phyloP scores from a whole-genome alignment of 768 basidiomycete species.

The Pleurotus tuoliensis region DNA sequence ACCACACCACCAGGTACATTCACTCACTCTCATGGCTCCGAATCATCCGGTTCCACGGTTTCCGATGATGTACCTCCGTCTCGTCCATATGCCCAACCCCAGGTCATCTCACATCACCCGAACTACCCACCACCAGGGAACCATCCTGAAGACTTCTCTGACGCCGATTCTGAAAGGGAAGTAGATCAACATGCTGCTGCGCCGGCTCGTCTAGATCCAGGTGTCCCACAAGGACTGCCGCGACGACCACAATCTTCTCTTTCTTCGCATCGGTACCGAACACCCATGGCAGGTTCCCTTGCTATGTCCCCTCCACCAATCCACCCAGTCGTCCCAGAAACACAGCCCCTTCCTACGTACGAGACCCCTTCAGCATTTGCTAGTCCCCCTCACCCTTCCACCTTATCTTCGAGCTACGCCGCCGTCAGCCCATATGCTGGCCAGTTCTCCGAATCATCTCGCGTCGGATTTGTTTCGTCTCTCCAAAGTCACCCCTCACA shows the following conservation, averaged over 20 bases:
- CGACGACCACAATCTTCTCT: slow-evolving; percentile 67
- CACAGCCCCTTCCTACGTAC: slow-evolving; percentile 70
- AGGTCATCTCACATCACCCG: slow-evolving; percentile 16
- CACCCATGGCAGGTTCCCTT: slow-evolving; percentile 63
- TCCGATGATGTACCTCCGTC: slow-evolving; percentile 38
- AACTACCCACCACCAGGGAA: slow-evolving; percentile 27
- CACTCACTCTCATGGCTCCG: slow-evolving; percentile 50
- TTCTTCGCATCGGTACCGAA: slow-evolving; percentile 75
- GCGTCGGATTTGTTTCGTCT: slow-evolving; percentile 32
- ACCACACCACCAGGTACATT: slow-evolving; percentile 31
- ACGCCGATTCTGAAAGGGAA: slow-evolving; percentile 50
- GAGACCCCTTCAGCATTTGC: slow-evolving; percentile 75
- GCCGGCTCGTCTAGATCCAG: slow-evolving; percentile 18
- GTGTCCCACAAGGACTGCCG: slow-evolving; percentile 32
- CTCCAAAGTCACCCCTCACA: slow-evolving; percentile 32
- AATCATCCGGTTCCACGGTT: slow-evolving; percentile 62
- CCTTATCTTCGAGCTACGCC: slow-evolving; percentile 33
- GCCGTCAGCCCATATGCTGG: slow-evolving; percentile 32
- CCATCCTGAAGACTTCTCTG: slow-evolving; percentile 23
- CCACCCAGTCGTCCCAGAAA: slow-evolving; percentile 43
- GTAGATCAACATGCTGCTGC: slow-evolving; percentile 36
- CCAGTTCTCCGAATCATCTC: slow-evolving; percentile 35
- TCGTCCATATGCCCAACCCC: slow-evolving; percentile 18
- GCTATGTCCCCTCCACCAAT: slow-evolving; percentile 53
- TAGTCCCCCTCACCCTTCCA: slow-evolving; percentile 35